These are phyloP conservation scores for Colletotrichum zoysiae DNA, from an alignment of 2,329 filamentous ascomycete genomes.

Conservation along the genomic window DNA sequence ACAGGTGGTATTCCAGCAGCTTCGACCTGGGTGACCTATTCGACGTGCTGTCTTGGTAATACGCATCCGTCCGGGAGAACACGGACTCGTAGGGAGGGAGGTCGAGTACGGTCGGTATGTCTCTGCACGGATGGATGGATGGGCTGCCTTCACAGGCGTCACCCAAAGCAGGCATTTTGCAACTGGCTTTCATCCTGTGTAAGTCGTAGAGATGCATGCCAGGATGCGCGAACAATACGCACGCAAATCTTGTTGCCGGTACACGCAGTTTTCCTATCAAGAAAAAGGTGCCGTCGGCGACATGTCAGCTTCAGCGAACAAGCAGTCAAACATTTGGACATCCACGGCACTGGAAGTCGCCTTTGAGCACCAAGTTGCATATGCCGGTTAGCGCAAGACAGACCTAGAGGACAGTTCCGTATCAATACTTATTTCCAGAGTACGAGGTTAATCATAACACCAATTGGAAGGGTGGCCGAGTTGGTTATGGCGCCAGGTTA, in stretches of 20 bases:
- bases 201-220: background rate
- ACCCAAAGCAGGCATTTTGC: background rate
- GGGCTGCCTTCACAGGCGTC: background rate
- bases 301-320: background rate
- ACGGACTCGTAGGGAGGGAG: no score
- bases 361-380: background rate
- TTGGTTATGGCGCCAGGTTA: slow-evolving; percentile 42
- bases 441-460: no score
- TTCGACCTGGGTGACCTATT: background rate
- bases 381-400: rapidly evolving
- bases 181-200: background rate
- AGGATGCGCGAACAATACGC: background rate
- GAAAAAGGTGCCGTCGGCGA: background rate
- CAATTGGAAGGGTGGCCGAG: slow-evolving; percentile 37
- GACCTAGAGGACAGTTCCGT: background rate
- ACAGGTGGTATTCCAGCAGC: background rate
- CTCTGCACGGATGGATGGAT: no score
- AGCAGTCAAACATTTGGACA: background rate
- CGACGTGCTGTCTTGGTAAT: no score
- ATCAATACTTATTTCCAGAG: no score
- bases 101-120: no score
- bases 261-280: background rate
- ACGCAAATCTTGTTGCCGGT: background rate
- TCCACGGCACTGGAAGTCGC: background rate
- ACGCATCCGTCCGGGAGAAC: background rate